Conservation (phyloP, 164 flowering plant species). For the Taxillus chinensis region DNA sequence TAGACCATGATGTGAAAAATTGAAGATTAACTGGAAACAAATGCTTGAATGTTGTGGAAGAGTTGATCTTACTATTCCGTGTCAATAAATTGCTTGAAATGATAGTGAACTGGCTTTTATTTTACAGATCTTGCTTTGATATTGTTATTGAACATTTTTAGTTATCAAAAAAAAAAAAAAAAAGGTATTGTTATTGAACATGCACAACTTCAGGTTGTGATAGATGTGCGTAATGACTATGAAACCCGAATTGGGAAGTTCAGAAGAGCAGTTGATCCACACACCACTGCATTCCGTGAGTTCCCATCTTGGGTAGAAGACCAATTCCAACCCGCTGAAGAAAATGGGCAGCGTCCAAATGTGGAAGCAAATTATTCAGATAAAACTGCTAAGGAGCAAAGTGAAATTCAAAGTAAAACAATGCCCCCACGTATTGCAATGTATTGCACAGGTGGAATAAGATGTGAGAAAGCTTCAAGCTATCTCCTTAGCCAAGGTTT, state of each 20-base stretch:
- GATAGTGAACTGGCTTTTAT: not conserved
- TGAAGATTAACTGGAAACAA: too few species aligned
- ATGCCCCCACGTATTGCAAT: constrained; percentile 71
- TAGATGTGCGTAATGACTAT: constrained; percentile 83
- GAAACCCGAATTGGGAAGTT: constrained; percentile 91
- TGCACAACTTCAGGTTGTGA: constrained; percentile 50
- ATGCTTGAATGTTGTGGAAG: too few species aligned
- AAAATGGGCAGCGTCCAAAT: constrained; percentile 12
- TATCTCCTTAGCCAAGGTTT: constrained; percentile 83
- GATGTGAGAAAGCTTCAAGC: constrained; percentile 98
- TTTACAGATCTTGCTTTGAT: not conserved
- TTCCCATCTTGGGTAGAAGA: constrained; percentile 92
- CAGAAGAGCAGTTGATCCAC: constrained; percentile 91
- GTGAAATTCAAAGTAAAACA: constrained; percentile 16
- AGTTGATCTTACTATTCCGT: not conserved
- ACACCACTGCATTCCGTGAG: constrained; percentile 72
- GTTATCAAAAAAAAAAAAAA: too few species aligned
- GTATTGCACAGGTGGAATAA: constrained; percentile 98
- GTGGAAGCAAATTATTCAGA: constrained; percentile 14
- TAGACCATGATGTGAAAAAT: too few species aligned
- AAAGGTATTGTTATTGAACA: not conserved
- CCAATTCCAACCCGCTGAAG: constrained; percentile 27
- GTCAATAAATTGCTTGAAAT: not conserved
- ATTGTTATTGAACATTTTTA: not conserved
- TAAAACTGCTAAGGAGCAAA: constrained; percentile 10